Percentiles rank a stretch among this genome's conserved stretches.
Evolutionary conservation across 345 rosid species (phyloP).

Genomic region (Citrus unshiu): DNA sequence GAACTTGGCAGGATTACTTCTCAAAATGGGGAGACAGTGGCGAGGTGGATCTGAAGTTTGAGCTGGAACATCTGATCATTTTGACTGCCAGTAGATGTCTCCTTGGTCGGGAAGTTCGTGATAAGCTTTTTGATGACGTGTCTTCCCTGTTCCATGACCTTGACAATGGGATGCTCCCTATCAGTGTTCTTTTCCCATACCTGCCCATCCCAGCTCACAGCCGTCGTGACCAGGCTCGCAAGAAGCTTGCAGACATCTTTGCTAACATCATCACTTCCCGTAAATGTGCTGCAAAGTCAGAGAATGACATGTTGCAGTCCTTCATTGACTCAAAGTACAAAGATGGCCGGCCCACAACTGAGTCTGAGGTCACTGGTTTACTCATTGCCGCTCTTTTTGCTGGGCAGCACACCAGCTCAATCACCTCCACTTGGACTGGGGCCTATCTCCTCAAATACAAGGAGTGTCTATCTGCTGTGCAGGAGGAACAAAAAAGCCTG

Average conservation of each 20-base stretch:
- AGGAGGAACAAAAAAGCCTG: constrained; percentile 74
- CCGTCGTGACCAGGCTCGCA: constrained; percentile 84
- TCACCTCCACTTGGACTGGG: constrained; percentile 97
- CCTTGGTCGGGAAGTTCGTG: constrained; percentile 88
- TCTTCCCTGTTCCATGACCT: constrained; percentile 93
- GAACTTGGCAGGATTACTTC: constrained; percentile 67
- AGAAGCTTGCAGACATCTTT: constrained; percentile 77
- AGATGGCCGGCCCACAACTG: constrained; percentile 85
- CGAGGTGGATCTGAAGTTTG: constrained; percentile 84
- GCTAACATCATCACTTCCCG: constrained; percentile 74
- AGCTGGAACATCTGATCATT: constrained; percentile 91
- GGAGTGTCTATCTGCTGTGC: constrained; percentile 53
- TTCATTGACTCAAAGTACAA: constrained; percentile 95
- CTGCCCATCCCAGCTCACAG: constrained; percentile 94
- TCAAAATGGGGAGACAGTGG: constrained; percentile 96
- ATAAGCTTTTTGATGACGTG: constrained; percentile 91
- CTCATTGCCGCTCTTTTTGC: constrained; percentile 98
- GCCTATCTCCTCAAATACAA: constrained; percentile 74
- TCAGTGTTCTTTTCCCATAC: constrained; percentile 91
- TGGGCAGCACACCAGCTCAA: constrained; percentile 99
- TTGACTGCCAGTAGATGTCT: constrained; percentile 99
- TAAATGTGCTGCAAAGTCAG: constrained; percentile 58
- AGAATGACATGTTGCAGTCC: constrained; percentile 93
- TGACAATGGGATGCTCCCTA: constrained; percentile 95
- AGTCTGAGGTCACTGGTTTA: constrained; percentile 83